phyloP scores from a whole-genome alignment of 257 asterid species.

The Coffea eugenioides region DNA sequence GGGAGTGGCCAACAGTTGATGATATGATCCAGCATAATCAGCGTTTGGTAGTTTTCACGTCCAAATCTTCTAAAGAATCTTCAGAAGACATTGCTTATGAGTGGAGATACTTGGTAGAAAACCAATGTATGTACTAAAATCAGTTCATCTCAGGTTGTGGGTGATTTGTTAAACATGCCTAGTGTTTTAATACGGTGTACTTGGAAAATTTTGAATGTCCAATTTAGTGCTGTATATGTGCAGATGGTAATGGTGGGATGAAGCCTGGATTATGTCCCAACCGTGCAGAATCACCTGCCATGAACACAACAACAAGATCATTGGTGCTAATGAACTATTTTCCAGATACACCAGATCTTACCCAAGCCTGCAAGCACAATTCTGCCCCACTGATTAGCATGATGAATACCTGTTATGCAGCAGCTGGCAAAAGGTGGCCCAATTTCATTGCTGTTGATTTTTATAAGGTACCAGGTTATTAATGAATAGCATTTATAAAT shows the following conservation, averaged over 20 bases:
- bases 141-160: background rate
- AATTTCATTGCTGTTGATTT: conserved; percentile 87
- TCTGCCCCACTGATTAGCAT: conserved; percentile 69
- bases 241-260: conserved; percentile 94
- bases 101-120: conserved; percentile 88
- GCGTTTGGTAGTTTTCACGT: conserved; percentile 90
- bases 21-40: conserved; percentile 76
- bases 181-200: background rate
- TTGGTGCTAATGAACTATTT: conserved; percentile 85
- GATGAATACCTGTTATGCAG: conserved; percentile 73
- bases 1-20: conserved; percentile 86
- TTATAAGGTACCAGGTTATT: conserved; percentile 54
- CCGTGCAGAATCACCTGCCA: conserved; percentile 74
- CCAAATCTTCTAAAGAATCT: conserved; percentile 70
- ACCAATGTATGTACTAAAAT: conserved; percentile 60
- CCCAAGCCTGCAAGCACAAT: conserved; percentile 77
- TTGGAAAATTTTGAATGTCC: conserved; percentile 7
- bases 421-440: conserved; percentile 88
- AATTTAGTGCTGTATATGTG: conserved; percentile 21
- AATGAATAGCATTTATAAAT: background rate
- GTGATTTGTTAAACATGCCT: background rate
- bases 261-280: conserved; percentile 69
- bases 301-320: conserved; percentile 72
- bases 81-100: conserved; percentile 84
- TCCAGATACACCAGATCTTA: conserved; percentile 62